These are phyloP conservation scores for Asterophora lycoperdoides DNA, from an alignment of 768 basidiomycete genomes.

Conservation along the genomic window DNA sequence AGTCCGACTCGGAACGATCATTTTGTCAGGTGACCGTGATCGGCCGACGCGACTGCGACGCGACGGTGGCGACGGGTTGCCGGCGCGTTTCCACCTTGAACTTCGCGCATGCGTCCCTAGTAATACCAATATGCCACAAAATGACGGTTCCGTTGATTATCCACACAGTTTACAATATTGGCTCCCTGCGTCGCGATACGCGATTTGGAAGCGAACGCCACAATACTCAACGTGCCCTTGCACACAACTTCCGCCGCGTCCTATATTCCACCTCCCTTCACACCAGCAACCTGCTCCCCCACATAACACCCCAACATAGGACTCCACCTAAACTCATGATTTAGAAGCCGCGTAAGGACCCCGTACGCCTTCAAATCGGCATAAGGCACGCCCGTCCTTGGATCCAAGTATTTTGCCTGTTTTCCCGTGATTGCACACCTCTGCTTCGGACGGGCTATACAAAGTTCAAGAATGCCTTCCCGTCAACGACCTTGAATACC, in stretches of 20 bases:
- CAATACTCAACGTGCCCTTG: no score
- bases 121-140: no score
- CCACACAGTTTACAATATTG: no score
- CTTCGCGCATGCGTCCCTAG: no score
- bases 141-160: no score
- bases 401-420: slow-evolving; percentile 75
- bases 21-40: slow-evolving; percentile 17
- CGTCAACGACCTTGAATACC: neutral
- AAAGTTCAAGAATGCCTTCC: slow-evolving; percentile 4
- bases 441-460: slow-evolving; percentile 57
- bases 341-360: slow-evolving; percentile 54
- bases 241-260: no score
- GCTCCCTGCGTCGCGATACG: no score
- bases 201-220: no score
- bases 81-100: no score
- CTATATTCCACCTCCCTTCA: neutral
- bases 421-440: slow-evolving; percentile 78
- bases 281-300: slow-evolving; percentile 20
- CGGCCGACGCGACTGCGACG: neutral
- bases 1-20: neutral
- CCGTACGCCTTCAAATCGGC: slow-evolving; percentile 65
- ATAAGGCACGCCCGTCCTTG: slow-evolving; percentile 74
- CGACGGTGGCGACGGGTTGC: no score
- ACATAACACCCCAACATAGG: slow-evolving; percentile 40
- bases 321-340: slow-evolving; percentile 71